Evolutionary conservation across 257 asterid species (phyloP), one percentile per base, ranked within the genome.

Genomic region (Solanum rostratum): DNA sequence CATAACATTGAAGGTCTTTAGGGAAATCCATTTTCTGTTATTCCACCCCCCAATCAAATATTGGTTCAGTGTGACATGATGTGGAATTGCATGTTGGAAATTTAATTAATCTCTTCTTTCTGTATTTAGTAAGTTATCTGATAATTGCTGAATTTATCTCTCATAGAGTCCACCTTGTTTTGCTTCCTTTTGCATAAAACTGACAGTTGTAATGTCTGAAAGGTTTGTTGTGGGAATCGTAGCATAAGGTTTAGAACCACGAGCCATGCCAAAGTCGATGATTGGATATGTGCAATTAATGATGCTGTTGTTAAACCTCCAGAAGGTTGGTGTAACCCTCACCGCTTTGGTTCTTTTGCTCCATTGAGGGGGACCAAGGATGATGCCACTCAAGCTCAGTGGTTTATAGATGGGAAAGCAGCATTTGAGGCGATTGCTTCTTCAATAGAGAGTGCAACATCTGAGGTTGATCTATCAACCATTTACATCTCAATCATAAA

Each of bases 351-450:
- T 85, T 93, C 98, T 55, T 95, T 89, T 88, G 97, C 99, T 83
- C 97, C 99, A 22, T 88, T 86, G 65, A 91, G 99, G 90, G 97
- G 99, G 78, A 90, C 92, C 84, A 85, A 60, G 53, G 98, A 94
- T 73, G 98, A 94, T 88, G 94, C 95, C 87, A 92, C 98, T 89
- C 92, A 86, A 90, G 99, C 97, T 83, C 99, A 95, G 86, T 95
- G 99, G 99, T 95, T 94, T 68, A 63, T 94, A 86, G 99, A 95
- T 89, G 99, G 99, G 27, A 89, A 92, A 88, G 91, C 95, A 80
- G 97, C 99, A 84, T 95, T 93, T 90, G 98, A 94, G 89, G 97
- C 98, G 78, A 94, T 94, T 88, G 98, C 99, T 82, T 90, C 90
- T 66, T 86, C 98, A 80, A 91, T 95, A 88, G 96, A 95, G 86